Base-by-base conservation (phyloP, 345 rosid species). In the Gossypium mustelinum region DNA sequence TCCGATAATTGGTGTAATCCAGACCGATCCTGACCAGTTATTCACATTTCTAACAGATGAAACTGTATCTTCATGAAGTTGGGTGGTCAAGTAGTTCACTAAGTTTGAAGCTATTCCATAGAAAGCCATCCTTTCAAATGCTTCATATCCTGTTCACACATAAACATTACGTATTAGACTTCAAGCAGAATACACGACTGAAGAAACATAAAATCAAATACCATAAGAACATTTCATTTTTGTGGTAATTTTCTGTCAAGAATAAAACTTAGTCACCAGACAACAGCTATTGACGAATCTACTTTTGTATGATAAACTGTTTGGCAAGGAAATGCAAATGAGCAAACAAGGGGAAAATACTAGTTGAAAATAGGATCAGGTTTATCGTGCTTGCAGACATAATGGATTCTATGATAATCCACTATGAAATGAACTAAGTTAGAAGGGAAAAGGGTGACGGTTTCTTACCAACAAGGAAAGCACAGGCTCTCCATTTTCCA, bases 91-190 rank as follows among this genome's bases (percentile, higher is more conserved):
- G 70, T 89, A 94, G 59, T 81, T 89, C 77, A 94, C 97, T 59
- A 94, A 81, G 79, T 94, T 94, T 16, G 98, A 89, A 14, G 90
- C 88, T 81, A 94, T 83, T 73, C 97, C 97, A 70, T 94, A 90
- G 73, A 87, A 94, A 43, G 97, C 97, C 98, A 94, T 94, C 82
- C 98, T 87, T 80, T 94, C 98, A 78, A 94, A 94, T 73, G 91
- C 90, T 81, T 94, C 98, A 68, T 94, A 94, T 68, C 91, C 98
- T 94, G 82, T 29, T 27, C 14, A 59, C 11, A 20, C 12, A 20
- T 57, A 18, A 75, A 34, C 50, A 11, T 16, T 16, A 16, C 14
- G 20, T 25, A 61, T 11, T 59, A n/a, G 13, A 77, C 25, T 47
- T 73, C 60, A 48, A 47, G 17, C 58, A 22, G 8, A 66, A 22